A percentile compares a stretch with the other conserved stretches of the same genome.
These are phyloP conservation scores for Ustilago nuda DNA, from an alignment of 1,284 basidiomycete genomes.

Conservation along the genomic window DNA sequence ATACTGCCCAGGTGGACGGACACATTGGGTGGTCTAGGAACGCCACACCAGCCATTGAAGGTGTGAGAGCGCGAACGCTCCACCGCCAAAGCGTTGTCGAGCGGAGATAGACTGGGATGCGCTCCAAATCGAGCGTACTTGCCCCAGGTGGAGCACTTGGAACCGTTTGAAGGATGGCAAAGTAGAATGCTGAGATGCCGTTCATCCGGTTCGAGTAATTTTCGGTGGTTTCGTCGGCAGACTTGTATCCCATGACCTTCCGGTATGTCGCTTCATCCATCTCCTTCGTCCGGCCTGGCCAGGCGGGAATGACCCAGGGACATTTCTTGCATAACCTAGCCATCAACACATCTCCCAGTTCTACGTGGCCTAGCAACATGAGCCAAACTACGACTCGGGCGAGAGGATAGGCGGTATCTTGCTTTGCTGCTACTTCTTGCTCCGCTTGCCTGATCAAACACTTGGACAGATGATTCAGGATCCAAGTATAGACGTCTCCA, in stretches of 20 bases:
- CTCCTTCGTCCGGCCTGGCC: constrained; percentile 55
- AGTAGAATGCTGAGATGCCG: constrained; percentile 89
- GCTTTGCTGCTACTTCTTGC: constrained; percentile 90
- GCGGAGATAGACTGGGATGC: constrained; percentile 49
- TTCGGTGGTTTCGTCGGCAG: constrained; percentile 71
- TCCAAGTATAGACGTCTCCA: constrained; percentile 75
- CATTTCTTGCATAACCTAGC: constrained; percentile 84
- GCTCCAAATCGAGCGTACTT: constrained; percentile 10
- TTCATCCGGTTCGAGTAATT: constrained; percentile 82
- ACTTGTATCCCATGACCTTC: constrained; percentile 79
- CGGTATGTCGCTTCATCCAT: constrained; percentile 73
- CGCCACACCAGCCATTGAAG: constrained; percentile 34
- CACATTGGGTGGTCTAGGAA: constrained; percentile 57
- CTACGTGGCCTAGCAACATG: constrained; percentile 73
- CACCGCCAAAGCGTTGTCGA: constrained; percentile 63
- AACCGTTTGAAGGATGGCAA: constrained; percentile 76
- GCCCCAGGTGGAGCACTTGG: constrained; percentile 38
- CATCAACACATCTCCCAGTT: constrained; percentile 82
- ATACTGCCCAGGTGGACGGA: constrained; percentile 61
- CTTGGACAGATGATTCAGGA: constrained; percentile 88
- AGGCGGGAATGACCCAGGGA: constrained; percentile 74
- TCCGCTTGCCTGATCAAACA: constrained; percentile 91
- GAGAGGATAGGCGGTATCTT: constrained; percentile 84
- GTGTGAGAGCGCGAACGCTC: constrained; percentile 58
- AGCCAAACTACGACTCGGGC: constrained; percentile 81